A percentile compares a stretch with the other conserved stretches of the same genome.
These are phyloP conservation scores for Schizothecium vesticola DNA, from an alignment of 495 filamentous ascomycete genomes.

Conservation along the genomic window DNA sequence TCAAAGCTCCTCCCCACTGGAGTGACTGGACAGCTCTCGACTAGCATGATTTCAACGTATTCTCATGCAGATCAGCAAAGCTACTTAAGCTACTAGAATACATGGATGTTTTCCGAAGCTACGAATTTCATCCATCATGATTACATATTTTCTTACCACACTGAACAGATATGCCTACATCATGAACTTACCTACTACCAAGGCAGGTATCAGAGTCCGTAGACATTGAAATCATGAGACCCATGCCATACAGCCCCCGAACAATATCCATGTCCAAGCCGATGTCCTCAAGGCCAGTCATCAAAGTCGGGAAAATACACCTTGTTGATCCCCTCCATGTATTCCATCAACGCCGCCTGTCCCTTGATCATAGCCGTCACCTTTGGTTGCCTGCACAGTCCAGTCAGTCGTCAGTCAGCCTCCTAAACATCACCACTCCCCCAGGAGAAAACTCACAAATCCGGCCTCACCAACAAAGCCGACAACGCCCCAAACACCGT, in stretches of 20 bases:
- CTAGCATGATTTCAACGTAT: neutral
- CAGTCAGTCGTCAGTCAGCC: neutral
- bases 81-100: too few species aligned
- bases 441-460: constrained; percentile 1
- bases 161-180: neutral
- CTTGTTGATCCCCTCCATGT: constrained; percentile 17
- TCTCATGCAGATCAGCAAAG: neutral
- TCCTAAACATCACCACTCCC: neutral
- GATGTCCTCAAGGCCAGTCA: neutral
- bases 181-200: neutral
- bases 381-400: constrained; percentile 10
- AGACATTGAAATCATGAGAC: neutral
- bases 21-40: neutral
- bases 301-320: constrained; percentile 16
- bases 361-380: constrained; percentile 11
- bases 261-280: neutral
- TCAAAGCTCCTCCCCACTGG: neutral
- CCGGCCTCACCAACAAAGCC: constrained; percentile 29
- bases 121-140: neutral
- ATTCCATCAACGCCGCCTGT: constrained; percentile 9
- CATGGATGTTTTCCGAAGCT: neutral
- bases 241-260: neutral
- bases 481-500: constrained; percentile 48
- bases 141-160: neutral
- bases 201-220: too few species aligned